A percentile compares a stretch with the other conserved stretches of the same genome.
phyloP scores from a whole-genome alignment of 495 filamentous ascomycete species.

The Parathielavia appendiculata region DNA sequence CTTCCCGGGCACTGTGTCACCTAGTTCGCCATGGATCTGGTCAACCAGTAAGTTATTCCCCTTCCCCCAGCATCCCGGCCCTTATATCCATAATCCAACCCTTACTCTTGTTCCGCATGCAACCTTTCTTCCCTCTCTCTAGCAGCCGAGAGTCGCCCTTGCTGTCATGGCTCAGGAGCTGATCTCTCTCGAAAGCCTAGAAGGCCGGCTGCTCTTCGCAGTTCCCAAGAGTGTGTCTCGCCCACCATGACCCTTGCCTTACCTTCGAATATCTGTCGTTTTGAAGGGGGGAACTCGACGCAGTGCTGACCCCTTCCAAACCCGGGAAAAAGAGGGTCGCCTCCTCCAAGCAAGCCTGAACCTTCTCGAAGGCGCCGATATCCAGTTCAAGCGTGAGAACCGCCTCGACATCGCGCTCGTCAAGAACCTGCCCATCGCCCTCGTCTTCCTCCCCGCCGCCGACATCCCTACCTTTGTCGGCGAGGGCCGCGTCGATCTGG shows the following conservation, averaged over 20 bases:
- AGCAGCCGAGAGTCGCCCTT: neutral
- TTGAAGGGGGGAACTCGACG: neutral
- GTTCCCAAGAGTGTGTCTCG: conserved; percentile 84
- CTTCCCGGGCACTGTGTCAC: neutral
- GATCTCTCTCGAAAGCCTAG: conserved; percentile 55
- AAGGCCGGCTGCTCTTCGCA: conserved; percentile 90
- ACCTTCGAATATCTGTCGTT: neutral
- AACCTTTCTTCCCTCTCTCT: conserved; percentile 2
- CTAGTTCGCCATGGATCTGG: conserved; percentile 62
- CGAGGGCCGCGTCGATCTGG: conserved; percentile 86
- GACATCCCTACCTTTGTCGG: conserved; percentile 97
- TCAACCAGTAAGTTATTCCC: conserved; percentile 64
- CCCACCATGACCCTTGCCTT: conserved; percentile 12
- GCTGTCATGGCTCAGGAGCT: conserved; percentile 34
- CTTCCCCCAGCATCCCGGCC: conserved; percentile 9
- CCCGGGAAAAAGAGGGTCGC: conserved; percentile 65
- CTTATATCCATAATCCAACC: neutral
- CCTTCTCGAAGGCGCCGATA: conserved; percentile 85
- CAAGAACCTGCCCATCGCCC: conserved; percentile 89
- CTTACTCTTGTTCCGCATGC: neutral
- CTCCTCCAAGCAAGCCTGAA: conserved; percentile 80
- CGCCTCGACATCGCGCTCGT: conserved; percentile 95
- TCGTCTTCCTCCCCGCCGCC: conserved; percentile 93
- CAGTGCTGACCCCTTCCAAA: conserved; percentile 6
- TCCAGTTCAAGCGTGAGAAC: conserved; percentile 89